Evolutionary conservation across 2,329 filamentous ascomycete genomes (phyloP).

Genomic region (Talaromyces verruculosus): DNA sequence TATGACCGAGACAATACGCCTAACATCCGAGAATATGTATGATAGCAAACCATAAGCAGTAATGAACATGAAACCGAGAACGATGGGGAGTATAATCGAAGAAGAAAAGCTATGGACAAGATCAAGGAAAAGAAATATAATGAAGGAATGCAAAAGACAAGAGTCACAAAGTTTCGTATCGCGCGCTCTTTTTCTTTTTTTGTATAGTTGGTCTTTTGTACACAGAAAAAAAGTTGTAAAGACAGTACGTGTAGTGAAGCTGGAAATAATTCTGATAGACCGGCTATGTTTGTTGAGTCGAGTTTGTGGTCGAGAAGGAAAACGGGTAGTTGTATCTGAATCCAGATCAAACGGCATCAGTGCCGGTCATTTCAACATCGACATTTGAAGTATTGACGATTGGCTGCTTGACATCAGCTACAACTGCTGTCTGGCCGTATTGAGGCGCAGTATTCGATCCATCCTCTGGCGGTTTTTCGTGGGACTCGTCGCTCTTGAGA

Average conservation of each 20-base stretch:
- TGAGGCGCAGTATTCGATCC: conserved; percentile 23
- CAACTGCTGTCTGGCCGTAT: conserved; percentile 4
- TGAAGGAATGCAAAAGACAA: neutral
- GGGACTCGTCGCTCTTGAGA: conserved; percentile 25
- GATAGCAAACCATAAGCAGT: neutral
- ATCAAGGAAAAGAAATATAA: neutral
- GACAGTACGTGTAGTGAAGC: neutral
- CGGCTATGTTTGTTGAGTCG: neutral
- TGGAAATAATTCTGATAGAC: neutral
- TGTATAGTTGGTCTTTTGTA: neutral
- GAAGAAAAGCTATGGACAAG: neutral
- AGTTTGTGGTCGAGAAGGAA: neutral
- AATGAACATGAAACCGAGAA: neutral
- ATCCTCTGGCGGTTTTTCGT: conserved; percentile 30
- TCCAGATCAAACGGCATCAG: conserved; percentile 14
- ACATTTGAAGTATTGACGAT: conserved; percentile 13
- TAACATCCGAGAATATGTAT: neutral
- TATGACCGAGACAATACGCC: neutral
- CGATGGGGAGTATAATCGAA: conserved; percentile 1
- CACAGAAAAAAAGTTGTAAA: neutral
- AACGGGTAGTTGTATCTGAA: too few species aligned
- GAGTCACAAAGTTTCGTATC: neutral
- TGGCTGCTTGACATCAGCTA: conserved; percentile 18
- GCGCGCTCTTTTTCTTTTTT: neutral
- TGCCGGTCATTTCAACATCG: conserved; percentile 21